These are phyloP conservation scores for Sporothrix curviconia DNA, from an alignment of 2,329 filamentous ascomycete species.

Conservation along the genomic window DNA sequence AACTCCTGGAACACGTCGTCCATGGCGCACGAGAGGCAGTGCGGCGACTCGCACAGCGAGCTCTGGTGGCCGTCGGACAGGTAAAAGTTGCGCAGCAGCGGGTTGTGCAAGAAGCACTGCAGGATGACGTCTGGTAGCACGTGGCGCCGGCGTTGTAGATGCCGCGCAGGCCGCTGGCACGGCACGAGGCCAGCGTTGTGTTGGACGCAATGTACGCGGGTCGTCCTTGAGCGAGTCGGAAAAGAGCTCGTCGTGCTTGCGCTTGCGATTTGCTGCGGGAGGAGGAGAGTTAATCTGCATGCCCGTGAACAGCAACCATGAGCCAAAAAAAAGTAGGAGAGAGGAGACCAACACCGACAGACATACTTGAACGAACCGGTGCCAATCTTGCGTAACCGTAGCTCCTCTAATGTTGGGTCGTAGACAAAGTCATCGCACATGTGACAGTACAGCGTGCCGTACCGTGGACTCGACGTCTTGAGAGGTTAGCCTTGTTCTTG, in stretches of 20 bases:
- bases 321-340: no score
- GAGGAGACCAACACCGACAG: no score
- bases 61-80: conserved; percentile 82
- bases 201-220: conserved; percentile 69
- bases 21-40: conserved; percentile 64
- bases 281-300: no score
- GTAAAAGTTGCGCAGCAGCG: conserved; percentile 84
- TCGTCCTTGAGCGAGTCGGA: conserved; percentile 61
- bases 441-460: conserved; percentile 70
- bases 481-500: background rate
- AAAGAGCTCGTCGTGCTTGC: conserved; percentile 67
- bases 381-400: conserved; percentile 63
- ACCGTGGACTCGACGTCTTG: conserved; percentile 71
- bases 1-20: conserved; percentile 70
- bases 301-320: no score
- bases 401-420: conserved; percentile 71
- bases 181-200: conserved; percentile 58
- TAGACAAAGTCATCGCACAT: conserved; percentile 78
- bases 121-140: conserved; percentile 95
- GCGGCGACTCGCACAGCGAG: conserved; percentile 58
- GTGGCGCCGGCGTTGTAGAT: conserved; percentile 98
- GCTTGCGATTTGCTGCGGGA: conserved; percentile 58
- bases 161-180: conserved; percentile 79
- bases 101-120: conserved; percentile 90
- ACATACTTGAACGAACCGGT: conserved; percentile 58